A percentile compares a stretch with the other conserved stretches of the same genome.
Evolutionary conservation across 148 eudicot genomes (phyloP).

Genomic region (Fallopia convolvulus): DNA sequence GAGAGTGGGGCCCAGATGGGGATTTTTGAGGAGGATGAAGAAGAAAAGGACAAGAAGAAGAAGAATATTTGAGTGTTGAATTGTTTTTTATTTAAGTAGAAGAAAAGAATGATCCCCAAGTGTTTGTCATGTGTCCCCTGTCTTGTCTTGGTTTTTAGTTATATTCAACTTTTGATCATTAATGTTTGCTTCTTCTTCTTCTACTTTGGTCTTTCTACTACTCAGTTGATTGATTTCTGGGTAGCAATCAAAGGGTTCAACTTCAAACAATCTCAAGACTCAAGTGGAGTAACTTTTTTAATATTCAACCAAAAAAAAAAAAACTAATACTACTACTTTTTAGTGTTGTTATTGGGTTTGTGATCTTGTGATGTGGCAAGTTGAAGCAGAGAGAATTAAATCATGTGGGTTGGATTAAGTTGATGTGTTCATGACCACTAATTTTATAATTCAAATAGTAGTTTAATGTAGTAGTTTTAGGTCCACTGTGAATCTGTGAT

Average conservation of each 20-base stretch:
- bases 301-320: neutral
- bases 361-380: slow-evolving; percentile 7
- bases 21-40: neutral
- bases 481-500: neutral
- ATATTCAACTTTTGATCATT: neutral
- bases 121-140: neutral
- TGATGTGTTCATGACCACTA: neutral
- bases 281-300: neutral
- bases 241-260: neutral
- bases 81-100: neutral
- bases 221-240: too few relatives aligned
- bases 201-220: too few relatives aligned
- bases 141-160: neutral
- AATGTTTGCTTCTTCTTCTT: neutral
- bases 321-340: neutral
- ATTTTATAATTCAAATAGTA: neutral
- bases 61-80: neutral
- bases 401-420: neutral
- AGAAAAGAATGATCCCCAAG: neutral
- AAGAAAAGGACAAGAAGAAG: slow-evolving; percentile 8
- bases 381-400: neutral
- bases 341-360: neutral
- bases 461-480: neutral
- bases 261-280: neutral
- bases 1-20: neutral